Evolutionary conservation across 1,139 yeast genomes (phyloP).

Genomic region (Kodamaea ohmeri): DNA sequence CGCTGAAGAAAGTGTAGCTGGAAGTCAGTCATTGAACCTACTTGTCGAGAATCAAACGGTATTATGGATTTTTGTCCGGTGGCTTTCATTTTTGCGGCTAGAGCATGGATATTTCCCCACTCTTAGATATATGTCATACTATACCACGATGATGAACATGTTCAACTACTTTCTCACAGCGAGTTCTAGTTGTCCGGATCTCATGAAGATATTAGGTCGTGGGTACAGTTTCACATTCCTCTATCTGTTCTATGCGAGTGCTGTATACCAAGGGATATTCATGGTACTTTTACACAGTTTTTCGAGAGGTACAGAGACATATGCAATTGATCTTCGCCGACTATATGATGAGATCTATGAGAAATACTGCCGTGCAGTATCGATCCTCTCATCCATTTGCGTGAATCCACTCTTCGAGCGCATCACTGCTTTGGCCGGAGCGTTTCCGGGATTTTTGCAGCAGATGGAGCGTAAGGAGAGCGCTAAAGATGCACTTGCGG

Average conservation of each 20-base stretch:
- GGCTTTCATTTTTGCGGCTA: slow-evolving; percentile 33
- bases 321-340: slow-evolving; percentile 13
- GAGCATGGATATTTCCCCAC: slow-evolving; percentile 35
- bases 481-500: slow-evolving; percentile 1
- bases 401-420: slow-evolving; percentile 4
- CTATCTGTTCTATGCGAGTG: slow-evolving; percentile 21
- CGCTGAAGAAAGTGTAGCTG: slow-evolving; percentile 1
- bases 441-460: slow-evolving; percentile 3
- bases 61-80: slow-evolving; percentile 23
- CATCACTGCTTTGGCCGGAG: slow-evolving; percentile 4
- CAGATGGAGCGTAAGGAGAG: neutral
- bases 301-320: neutral
- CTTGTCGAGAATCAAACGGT: slow-evolving; percentile 24
- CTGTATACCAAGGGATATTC: slow-evolving; percentile 26
- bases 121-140: slow-evolving; percentile 28
- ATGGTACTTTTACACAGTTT: slow-evolving; percentile 18
- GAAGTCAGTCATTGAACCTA: slow-evolving; percentile 13
- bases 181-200: slow-evolving; percentile 13
- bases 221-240: slow-evolving; percentile 17
- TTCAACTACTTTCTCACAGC: slow-evolving; percentile 27
- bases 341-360: slow-evolving; percentile 10
- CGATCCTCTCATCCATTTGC: slow-evolving; percentile 10
- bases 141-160: slow-evolving; percentile 26
- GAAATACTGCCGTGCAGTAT: slow-evolving; percentile 12
- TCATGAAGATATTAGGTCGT: slow-evolving; percentile 14